Evolutionary conservation across 305 asterid genomes (phyloP).

Genomic region (Striga hermonthica): DNA sequence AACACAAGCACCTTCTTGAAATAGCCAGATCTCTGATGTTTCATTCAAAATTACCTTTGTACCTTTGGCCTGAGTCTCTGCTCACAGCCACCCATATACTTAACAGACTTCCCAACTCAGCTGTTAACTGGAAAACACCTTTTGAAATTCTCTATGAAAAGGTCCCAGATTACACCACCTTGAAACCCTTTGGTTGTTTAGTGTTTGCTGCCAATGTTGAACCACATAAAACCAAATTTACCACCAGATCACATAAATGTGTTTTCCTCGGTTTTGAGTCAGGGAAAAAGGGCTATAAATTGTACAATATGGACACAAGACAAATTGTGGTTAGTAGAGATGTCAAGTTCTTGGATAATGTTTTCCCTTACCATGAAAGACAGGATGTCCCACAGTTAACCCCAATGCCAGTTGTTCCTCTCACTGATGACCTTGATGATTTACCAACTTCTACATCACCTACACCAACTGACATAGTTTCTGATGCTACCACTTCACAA

Average conservation of each 20-base stretch:
- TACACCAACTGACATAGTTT: too few relatives aligned
- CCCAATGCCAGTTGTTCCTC: too few relatives aligned
- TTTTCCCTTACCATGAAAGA: too few relatives aligned
- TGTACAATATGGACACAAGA: background rate
- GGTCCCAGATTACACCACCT: background rate
- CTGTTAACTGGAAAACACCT: background rate
- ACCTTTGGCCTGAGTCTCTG: background rate
- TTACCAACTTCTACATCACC: too few relatives aligned
- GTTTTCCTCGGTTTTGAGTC: background rate
- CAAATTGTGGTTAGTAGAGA: background rate
- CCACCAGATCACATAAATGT: background rate
- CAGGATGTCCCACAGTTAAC: too few relatives aligned
- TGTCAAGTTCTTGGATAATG: too few relatives aligned
- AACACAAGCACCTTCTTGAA: background rate
- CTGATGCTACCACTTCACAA: too few relatives aligned
- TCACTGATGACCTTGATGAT: too few relatives aligned
- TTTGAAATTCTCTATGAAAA: background rate
- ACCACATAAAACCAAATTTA: background rate
- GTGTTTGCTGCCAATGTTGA: background rate
- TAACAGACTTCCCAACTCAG: background rate
- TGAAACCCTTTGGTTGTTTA: background rate
- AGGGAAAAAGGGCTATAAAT: too few relatives aligned
- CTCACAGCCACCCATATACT: background rate
- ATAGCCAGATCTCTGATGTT: background rate
- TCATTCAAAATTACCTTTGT: background rate